A percentile compares a stretch with the other conserved stretches of the same genome.
phyloP scores from a whole-genome alignment of 257 asterid genomes.

The Rehmannia glutinosa region DNA sequence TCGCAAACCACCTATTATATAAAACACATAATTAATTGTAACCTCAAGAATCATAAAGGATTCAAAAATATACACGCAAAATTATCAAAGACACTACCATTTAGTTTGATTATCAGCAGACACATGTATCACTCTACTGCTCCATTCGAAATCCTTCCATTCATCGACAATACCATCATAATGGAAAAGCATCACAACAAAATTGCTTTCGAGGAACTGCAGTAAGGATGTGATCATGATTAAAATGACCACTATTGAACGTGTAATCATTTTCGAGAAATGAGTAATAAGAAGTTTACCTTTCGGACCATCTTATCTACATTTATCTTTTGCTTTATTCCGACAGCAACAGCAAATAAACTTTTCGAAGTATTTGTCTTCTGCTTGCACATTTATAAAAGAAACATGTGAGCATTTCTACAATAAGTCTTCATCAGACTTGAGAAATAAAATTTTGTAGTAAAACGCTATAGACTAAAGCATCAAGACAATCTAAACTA shows the following conservation, averaged over 20 bases:
- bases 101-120: conserved; percentile 78
- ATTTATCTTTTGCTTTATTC: conserved; percentile 67
- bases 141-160: conserved; percentile 73
- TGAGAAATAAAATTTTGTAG: not conserved
- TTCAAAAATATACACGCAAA: not conserved
- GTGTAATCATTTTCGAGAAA: not conserved
- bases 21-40: too few species aligned
- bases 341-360: conserved; percentile 64
- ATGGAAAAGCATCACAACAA: conserved; percentile 86
- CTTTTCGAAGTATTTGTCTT: conserved; percentile 33
- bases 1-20: conserved; percentile 93
- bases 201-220: conserved; percentile 66
- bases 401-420: too few species aligned
- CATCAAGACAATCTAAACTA: too few species aligned
- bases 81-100: conserved; percentile 48
- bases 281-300: conserved; percentile 26
- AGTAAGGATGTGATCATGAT: not conserved
- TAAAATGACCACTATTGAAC: not conserved
- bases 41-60: too few species aligned
- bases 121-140: conserved; percentile 54
- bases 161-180: conserved; percentile 74
- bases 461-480: too few species aligned
- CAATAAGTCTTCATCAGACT: not conserved
- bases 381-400: conserved; percentile 31
- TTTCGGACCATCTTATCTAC: conserved; percentile 61